Conservation (phyloP, 306 rosid genomes). For the Prunus dulcis region DNA sequence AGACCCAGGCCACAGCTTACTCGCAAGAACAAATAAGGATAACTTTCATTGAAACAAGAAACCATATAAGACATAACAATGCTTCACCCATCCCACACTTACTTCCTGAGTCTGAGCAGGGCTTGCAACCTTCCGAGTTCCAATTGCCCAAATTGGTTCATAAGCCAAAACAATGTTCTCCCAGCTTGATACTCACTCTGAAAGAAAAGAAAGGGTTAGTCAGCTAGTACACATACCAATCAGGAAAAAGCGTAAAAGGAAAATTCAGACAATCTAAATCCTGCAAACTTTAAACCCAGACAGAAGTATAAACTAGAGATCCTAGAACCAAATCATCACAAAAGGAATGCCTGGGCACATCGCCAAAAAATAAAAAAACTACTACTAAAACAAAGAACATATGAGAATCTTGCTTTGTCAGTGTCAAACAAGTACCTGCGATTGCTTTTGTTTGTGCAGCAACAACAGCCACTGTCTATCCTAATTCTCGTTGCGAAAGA, state of each 20-base stretch:
- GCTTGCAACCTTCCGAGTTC: conserved; percentile 56
- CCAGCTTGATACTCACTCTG: conserved; percentile 43
- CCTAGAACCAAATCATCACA: not conserved
- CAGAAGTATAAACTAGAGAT: not conserved
- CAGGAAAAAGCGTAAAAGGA: not conserved
- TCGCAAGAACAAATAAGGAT: too few species aligned
- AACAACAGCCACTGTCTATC: conserved; percentile 56
- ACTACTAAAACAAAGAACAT: not conserved
- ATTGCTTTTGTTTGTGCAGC: conserved; percentile 80
- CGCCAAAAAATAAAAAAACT: not conserved
- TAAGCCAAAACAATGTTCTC: conserved; percentile 40
- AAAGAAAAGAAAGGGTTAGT: not conserved
- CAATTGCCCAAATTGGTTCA: conserved; percentile 51
- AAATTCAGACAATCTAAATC: not conserved
- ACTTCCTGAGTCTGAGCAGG: conserved; percentile 91
- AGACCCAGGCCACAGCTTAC: too few species aligned
- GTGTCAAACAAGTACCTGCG: conserved; percentile 36
- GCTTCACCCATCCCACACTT: conserved; percentile 15
- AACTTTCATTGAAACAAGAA: not conserved
- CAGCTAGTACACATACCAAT: not conserved
- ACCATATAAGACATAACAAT: not conserved
- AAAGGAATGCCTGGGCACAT: not conserved
- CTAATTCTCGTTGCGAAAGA: conserved; percentile 79
- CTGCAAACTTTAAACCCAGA: not conserved
- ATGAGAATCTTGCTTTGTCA: not conserved